Conservation (phyloP, 108 stramenopile species). For the Cyclotella baltica region DNA sequence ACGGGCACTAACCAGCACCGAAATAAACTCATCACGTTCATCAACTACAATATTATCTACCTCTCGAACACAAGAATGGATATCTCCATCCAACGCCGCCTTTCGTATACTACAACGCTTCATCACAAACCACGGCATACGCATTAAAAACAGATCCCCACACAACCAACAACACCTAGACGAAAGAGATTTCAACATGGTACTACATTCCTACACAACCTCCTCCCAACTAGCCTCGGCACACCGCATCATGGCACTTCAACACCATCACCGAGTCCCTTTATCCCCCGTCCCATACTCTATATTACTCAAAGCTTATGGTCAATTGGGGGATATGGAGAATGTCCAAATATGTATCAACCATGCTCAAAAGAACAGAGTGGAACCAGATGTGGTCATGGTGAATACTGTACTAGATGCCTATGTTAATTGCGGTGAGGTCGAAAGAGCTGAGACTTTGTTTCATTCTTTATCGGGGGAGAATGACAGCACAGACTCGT, state of each 20-base stretch:
- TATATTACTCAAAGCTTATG: conserved; percentile 82
- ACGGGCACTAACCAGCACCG: conserved; percentile 26
- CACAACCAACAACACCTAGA: conserved; percentile 40
- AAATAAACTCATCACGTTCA: not conserved
- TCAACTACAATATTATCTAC: conserved; percentile 3
- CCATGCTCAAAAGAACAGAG: conserved; percentile 60
- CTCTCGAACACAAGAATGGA: conserved; percentile 1
- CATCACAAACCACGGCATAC: conserved; percentile 68
- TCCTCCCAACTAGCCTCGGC: conserved; percentile 66
- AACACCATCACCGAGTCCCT: conserved; percentile 71
- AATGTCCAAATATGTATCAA: conserved; percentile 65
- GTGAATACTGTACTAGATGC: conserved; percentile 82
- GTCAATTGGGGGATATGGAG: conserved; percentile 59
- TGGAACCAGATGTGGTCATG: conserved; percentile 69
- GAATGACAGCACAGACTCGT: not conserved
- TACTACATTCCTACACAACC: conserved; percentile 67
- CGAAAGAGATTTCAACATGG: conserved; percentile 83
- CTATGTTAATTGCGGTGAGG: conserved; percentile 74
- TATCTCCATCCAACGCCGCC: conserved; percentile 56
- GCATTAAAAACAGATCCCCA: conserved; percentile 7
- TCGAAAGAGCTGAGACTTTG: conserved; percentile 60
- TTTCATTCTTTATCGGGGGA: conserved; percentile 54
- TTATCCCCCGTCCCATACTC: conserved; percentile 79
- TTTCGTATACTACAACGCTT: conserved; percentile 81
- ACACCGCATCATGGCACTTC: conserved; percentile 76